Evolutionary conservation across 75 land plant species (phyloP).

Genomic region (Pinus tabuliformis): DNA sequence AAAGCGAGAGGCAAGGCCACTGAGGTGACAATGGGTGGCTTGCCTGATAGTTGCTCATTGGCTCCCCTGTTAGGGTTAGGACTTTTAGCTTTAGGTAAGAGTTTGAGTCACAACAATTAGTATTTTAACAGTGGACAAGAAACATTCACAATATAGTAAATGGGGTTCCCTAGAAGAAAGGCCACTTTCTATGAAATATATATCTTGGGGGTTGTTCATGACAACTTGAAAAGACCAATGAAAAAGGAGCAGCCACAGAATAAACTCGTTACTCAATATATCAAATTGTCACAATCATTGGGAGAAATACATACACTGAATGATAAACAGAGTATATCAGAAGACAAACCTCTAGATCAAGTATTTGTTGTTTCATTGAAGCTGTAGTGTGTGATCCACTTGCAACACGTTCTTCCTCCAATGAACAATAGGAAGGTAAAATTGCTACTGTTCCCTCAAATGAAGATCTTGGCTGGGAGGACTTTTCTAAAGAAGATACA

Average conservation of each 20-base stretch:
- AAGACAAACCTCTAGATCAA: constrained; percentile 5
- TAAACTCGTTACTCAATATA: neutral
- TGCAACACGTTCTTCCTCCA: constrained; percentile 1
- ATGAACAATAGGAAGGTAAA: constrained; percentile 9
- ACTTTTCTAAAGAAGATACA: constrained; percentile 9
- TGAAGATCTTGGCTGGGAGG: neutral
- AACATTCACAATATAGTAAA: neutral
- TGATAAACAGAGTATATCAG: neutral
- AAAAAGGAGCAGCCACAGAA: neutral
- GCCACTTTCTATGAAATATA: neutral
- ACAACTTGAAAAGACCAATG: too few species aligned
- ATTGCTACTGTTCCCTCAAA: constrained; percentile 3
- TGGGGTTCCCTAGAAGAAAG: neutral
- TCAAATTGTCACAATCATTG: neutral
- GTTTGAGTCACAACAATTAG: too few species aligned
- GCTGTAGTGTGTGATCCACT: constrained; percentile 3
- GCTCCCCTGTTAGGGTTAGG: too few species aligned
- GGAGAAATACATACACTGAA: neutral
- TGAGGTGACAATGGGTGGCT: too few species aligned
- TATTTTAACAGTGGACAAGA: neutral
- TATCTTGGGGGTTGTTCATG: neutral
- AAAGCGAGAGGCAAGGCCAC: too few species aligned
- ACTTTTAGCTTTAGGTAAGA: too few species aligned
- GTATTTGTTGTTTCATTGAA: constrained; percentile 9
- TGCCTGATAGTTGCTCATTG: too few species aligned